These are phyloP conservation scores for Anaeromyces robustus DNA, from an alignment of 192 early-diverging fungal species.

Conservation along the genomic window DNA sequence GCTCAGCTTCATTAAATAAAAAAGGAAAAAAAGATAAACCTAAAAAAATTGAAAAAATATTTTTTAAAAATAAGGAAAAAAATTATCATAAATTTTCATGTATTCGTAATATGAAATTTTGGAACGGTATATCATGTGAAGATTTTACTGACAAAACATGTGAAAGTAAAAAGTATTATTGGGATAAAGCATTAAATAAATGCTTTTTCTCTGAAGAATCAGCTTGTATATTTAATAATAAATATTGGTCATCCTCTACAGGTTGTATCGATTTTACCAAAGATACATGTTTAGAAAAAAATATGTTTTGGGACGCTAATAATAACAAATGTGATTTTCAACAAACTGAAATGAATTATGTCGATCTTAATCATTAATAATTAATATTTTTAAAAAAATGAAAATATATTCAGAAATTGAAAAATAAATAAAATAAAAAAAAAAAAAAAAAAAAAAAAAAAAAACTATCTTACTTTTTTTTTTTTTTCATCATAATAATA, in stretches of 20 bases:
- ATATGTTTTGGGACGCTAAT: background rate
- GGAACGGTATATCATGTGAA: background rate
- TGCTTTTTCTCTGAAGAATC: background rate
- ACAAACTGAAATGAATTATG: background rate
- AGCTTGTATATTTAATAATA: background rate
- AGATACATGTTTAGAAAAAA: background rate
- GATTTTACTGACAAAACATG: background rate
- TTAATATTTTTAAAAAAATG: no score
- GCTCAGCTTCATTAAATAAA: no score
- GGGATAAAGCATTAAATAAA: background rate
- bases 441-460: no score
- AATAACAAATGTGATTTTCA: background rate
- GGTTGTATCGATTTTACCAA: background rate
- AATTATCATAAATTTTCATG: background rate
- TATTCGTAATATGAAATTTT: background rate
- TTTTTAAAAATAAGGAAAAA: background rate
- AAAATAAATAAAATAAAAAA: no score
- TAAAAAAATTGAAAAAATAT: no score
- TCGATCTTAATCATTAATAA: background rate
- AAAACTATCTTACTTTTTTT: no score
- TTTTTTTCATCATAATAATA: no score
- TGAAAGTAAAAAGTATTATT: background rate
- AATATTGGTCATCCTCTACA: background rate
- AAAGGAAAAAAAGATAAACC: no score
- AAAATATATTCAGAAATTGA: no score